Evolutionary conservation across 2,329 filamentous ascomycete species (phyloP), one percentile per base, ranked within the genome.

Genomic region (Trichoderma simmonsii): DNA sequence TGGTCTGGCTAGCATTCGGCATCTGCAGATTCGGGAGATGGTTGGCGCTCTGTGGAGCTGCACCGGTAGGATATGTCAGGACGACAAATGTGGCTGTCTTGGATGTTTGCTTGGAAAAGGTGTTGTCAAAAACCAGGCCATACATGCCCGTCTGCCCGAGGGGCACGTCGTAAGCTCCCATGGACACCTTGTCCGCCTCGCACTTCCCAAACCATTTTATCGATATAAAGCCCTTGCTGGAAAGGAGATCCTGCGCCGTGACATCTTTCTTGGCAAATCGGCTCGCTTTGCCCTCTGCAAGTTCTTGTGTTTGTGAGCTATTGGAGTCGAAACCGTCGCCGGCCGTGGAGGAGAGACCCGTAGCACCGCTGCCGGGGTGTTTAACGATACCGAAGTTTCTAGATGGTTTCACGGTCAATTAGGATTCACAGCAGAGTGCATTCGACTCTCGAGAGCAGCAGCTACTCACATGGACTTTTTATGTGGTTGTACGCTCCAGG

Each of bases 301-400:
- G 76, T 61, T 80, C 80, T 56, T 83, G 80, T 39, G 81, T 80
- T 65, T 85, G 82, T 74, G 88, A 86, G 75, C 86, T 86, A 73
- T 86, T 81, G 75, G 80, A 76, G 73, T 85, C 80, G 73, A 84
- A 73, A 70, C 85, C 82, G 75, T 86, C 84, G 71, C 80, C 81
- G 57, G 80, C 82, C 18, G 84, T 81, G 24, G 84, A 81, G 59
- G 77, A 73, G 63, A 87, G 80, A 73, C 82, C 85, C 24, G 86
- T 87, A 48, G 82, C 85, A 75, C 89, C 89, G 72, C 88, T 91
- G 75, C 95, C 94, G 2, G 96, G 95, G 81, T 98, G 96, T 81
- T 98, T 98, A 83, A 99, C 97, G 78, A 99, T 92, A 79, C 95
- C 96, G 81, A 99, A 97, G 84, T 98, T 98, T 82, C 90, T 92